Base-by-base conservation (phyloP, 139 green algal species). In the Ettlia oleoabundans region DNA sequence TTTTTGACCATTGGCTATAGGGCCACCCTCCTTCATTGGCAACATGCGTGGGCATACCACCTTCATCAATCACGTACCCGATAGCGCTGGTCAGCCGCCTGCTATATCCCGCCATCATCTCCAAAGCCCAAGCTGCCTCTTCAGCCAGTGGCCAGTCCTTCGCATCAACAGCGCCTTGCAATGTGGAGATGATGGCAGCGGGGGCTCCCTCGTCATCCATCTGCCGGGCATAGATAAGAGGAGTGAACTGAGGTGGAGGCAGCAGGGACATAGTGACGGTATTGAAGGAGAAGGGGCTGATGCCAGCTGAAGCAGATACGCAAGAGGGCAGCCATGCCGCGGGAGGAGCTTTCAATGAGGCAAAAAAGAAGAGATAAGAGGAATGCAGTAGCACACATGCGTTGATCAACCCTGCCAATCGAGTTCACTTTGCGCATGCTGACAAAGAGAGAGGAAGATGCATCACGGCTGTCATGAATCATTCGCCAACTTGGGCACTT, bases 101-200 rank as follows among this genome's bases (percentile, higher is more conserved):
- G 74, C 74, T 80, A 21, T 28, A n/a, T 2, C 74, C 74, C 4
- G 37, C 74, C 55, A 80, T 69, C 28, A 81, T 15, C 61, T 81
- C 75, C 58, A 81, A 37, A 15, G 75, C 75, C 75, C 75, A 81
- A 21, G 75, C 75, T 0, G 75, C 75, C 28, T 81, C 75, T 2
- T n/a, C 75, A 15, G 75, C 75, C 2, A 81, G 75, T 3, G 58
- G 38, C 75, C 58, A 71, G 58, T 81, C 75, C 6, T 18, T 38
- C 0, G 38, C 58, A 1, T 61, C 75, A 9, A 35, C 22, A 5
- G 75, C 75, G 1, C 7, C 42, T 2, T 40, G 75, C 58, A 81
- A 58, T 1, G 75, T 28, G 26, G 75, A 13, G 4, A 81, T 58
- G 38, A 71, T n/a, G 7, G 75, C 58, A 13, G 75, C 75, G 4